Evolutionary conservation across 2,329 filamentous ascomycete genomes (phyloP).

Genomic region (Ascochyta rabiei): DNA sequence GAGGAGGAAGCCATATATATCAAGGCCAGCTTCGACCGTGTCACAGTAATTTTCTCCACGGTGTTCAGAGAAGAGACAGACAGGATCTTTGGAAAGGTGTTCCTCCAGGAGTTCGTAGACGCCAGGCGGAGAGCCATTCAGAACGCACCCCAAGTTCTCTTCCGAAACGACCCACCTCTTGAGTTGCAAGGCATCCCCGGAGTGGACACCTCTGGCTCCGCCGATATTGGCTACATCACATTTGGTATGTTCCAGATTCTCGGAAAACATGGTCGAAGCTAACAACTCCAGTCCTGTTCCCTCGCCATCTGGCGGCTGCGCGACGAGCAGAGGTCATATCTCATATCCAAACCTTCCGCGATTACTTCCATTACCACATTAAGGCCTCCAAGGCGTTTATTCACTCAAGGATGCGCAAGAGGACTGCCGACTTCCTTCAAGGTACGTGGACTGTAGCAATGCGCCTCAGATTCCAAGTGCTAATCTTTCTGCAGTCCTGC

Average conservation of each 20-base stretch:
- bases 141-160: slow-evolving; percentile 96
- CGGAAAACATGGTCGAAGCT: slow-evolving; percentile 19
- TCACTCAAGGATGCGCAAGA: slow-evolving; percentile 95
- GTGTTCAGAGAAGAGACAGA: slow-evolving; percentile 98
- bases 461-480: slow-evolving; percentile 14
- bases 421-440: slow-evolving; percentile 98
- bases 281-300: slow-evolving; percentile 77
- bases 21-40: slow-evolving; percentile 95
- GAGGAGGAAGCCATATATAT: slow-evolving; percentile 99
- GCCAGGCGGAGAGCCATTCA: slow-evolving; percentile 93
- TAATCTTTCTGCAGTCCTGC: slow-evolving; percentile 72
- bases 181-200: slow-evolving; percentile 88
- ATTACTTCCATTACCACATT: slow-evolving; percentile 99
- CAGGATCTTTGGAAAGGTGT: slow-evolving; percentile 95
- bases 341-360: slow-evolving; percentile 99
- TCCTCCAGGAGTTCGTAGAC: slow-evolving; percentile 98
- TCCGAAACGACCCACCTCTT: slow-evolving; percentile 90
- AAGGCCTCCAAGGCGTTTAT: slow-evolving; percentile 99
- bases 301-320: slow-evolving; percentile 88
- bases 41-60: slow-evolving; percentile 99
- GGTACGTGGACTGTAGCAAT: slow-evolving; percentile 59
- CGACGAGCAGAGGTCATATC: slow-evolving; percentile 94
- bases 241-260: slow-evolving; percentile 70
- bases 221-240: slow-evolving; percentile 95
- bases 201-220: slow-evolving; percentile 72